Percentiles rank a stretch among this genome's conserved stretches.
Evolutionary conservation across 2,329 filamentous ascomycete genomes (phyloP).

Genomic region (Monosporascus sp.): DNA sequence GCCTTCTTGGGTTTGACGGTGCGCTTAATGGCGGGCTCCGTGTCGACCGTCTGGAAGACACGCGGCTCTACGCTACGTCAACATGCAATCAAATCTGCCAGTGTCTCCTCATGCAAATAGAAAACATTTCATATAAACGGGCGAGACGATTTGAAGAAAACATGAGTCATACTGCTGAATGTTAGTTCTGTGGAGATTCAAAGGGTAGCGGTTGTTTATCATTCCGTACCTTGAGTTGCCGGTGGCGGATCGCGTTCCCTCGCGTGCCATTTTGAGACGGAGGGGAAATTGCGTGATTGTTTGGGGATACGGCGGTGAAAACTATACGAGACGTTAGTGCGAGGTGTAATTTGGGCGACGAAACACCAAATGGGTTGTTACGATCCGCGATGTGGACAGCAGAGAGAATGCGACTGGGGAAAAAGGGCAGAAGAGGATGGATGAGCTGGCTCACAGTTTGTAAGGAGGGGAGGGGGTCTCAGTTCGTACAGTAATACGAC

Average conservation of each 20-base stretch:
- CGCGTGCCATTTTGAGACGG: conserved; percentile 37
- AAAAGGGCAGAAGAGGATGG: conserved; percentile 8
- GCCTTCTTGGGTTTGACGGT: conserved; percentile 26
- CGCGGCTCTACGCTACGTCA: conserved; percentile 34
- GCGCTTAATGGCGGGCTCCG: conserved; percentile 40
- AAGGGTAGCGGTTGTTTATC: not conserved
- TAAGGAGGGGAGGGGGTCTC: too few relatives aligned
- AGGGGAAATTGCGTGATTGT: conserved; percentile 1
- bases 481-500: not conserved
- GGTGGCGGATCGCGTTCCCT: conserved; percentile 48
- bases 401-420: conserved; percentile 26
- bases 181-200: not conserved
- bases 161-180: not conserved
- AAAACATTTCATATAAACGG: not conserved
- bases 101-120: not conserved
- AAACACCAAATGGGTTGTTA: conserved; percentile 6
- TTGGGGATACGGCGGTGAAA: conserved; percentile 6
- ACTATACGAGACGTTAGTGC: conserved; percentile 20
- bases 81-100: not conserved
- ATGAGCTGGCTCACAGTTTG: not conserved
- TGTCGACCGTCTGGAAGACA: conserved; percentile 45
- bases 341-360: conserved; percentile 9
- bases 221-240: conserved; percentile 37
- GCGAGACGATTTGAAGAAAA: not conserved
- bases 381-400: conserved; percentile 18